Conservation (phyloP, 1,139 yeast species). For the Arxiozyma slooffiae region DNA sequence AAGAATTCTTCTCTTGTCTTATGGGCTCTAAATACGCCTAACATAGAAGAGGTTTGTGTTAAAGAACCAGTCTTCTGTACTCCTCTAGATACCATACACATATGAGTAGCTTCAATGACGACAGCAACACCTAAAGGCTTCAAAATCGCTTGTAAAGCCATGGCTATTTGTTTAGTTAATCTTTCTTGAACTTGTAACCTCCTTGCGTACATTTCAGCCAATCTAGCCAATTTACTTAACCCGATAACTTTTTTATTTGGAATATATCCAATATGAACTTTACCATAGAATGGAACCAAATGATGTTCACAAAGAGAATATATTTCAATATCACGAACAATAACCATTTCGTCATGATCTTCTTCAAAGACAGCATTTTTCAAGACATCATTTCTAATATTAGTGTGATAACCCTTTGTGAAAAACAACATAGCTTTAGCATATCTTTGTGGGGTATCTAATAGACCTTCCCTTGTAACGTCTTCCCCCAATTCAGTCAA, state of each 20-base stretch:
- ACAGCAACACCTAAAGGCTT: constrained; percentile 97
- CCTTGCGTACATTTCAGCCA: constrained; percentile 94
- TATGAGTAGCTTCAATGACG: constrained; percentile 93
- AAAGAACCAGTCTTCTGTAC: constrained; percentile 91
- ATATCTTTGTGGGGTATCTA: constrained; percentile 91
- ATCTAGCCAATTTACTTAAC: constrained; percentile 79
- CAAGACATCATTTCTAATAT: constrained; percentile 70
- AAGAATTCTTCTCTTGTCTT: constrained; percentile 94
- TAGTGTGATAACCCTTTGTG: constrained; percentile 94
- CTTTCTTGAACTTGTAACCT: constrained; percentile 96
- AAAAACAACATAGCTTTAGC: constrained; percentile 94
- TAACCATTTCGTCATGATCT: constrained; percentile 98
- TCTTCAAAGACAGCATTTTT: constrained; percentile 95
- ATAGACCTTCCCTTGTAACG: constrained; percentile 72
- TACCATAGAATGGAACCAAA: constrained; percentile 92
- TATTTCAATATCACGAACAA: constrained; percentile 87
- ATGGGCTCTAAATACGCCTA: constrained; percentile 90
- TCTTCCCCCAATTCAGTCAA: constrained; percentile 88
- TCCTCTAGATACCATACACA: constrained; percentile 99
- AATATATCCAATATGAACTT: constrained; percentile 91
- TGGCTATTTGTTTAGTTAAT: constrained; percentile 90
- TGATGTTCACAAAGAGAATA: constrained; percentile 95
- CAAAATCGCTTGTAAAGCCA: constrained; percentile 83
- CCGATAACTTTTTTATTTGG: constrained; percentile 95
- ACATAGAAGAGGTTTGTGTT: constrained; percentile 93